phyloP scores from a whole-genome alignment of 2,329 filamentous ascomycete species.

The Aspergillus awamori region DNA sequence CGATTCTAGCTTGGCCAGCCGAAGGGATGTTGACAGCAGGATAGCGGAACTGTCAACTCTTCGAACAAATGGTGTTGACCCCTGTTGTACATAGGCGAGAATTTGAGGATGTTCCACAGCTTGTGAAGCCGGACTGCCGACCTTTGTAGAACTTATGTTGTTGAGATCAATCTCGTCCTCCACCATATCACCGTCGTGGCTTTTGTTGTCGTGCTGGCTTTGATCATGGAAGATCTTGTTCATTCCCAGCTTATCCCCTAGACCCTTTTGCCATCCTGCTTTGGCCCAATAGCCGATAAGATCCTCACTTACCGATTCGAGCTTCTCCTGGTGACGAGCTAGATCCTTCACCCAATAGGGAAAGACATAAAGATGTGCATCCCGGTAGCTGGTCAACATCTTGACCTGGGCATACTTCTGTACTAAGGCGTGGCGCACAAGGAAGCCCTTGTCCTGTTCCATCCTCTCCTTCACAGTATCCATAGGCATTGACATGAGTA shows the following conservation, averaged over 20 bases:
- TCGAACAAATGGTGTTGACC: conserved; percentile 69
- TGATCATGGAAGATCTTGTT: conserved; percentile 62
- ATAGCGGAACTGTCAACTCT: conserved; percentile 86
- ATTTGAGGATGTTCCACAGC: not conserved
- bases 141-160: conserved; percentile 57
- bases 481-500: conserved; percentile 85
- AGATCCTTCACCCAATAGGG: conserved; percentile 90
- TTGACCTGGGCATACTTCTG: conserved; percentile 73
- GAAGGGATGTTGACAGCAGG: conserved; percentile 78
- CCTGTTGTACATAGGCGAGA: conserved; percentile 12
- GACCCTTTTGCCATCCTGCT: conserved; percentile 81
- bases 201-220: conserved; percentile 39
- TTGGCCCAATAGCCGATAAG: conserved; percentile 96
- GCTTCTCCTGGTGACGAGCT: conserved; percentile 73
- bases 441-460: conserved; percentile 68
- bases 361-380: conserved; percentile 93
- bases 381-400: conserved; percentile 81
- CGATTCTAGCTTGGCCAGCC: conserved; percentile 76
- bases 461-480: conserved; percentile 84
- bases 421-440: conserved; percentile 75
- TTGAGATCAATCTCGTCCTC: conserved; percentile 60
- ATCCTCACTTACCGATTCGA: conserved; percentile 89
- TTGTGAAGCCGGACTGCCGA: conserved; percentile 25
- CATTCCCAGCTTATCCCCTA: conserved; percentile 76
- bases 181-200: conserved; percentile 43